Base-by-base conservation (phyloP, 129 eudicot species). In the Arctium minus region DNA sequence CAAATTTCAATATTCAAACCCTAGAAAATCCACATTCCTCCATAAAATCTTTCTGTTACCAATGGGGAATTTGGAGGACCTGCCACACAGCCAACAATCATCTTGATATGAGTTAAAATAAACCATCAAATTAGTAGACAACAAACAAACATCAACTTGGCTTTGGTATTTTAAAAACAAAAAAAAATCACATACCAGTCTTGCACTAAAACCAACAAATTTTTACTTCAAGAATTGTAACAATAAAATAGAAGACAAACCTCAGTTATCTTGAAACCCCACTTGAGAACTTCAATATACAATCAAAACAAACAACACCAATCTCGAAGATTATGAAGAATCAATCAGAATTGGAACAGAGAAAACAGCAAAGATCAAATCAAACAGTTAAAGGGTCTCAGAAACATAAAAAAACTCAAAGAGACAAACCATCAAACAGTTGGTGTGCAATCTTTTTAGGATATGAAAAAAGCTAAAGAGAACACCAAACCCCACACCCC, bases 21-120 rank as follows among this genome's bases (percentile, higher is more conserved):
- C 83, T 83, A 88, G 64, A 76, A 84, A 84, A 81, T 89, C 90
- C 81, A 83, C 83, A 82, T 83, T 87, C 87, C 89, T 74, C 82
- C 74, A 85, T 71, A 65, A 79, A 81, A 79, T 81, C 84, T 81
- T 80, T 86, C 81, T 50, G 30, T 71, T 79, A 80, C 83, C 88
- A 73, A 83, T 85, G 82, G 73, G 85, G 9, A 80, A 80, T 81
- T 83, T 76, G 75, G 76, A 83, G 70, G 42, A 87, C 89, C 94
- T 90, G 94, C 87, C 82, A 88, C 84, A 80, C 79, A 77, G 76
- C 75, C 88, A 87, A 85, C 88, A 92, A 22, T 67, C 76, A 87
- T 81, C 82, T 87, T 77, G 87, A 86, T 85, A 87, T 88, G 79
- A 88, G 92, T 81, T 85, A 33, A 65, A 77, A 48, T 56, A 80